phyloP scores from a whole-genome alignment of 352 stramenopile species.

The Globisporangium irregulare region DNA sequence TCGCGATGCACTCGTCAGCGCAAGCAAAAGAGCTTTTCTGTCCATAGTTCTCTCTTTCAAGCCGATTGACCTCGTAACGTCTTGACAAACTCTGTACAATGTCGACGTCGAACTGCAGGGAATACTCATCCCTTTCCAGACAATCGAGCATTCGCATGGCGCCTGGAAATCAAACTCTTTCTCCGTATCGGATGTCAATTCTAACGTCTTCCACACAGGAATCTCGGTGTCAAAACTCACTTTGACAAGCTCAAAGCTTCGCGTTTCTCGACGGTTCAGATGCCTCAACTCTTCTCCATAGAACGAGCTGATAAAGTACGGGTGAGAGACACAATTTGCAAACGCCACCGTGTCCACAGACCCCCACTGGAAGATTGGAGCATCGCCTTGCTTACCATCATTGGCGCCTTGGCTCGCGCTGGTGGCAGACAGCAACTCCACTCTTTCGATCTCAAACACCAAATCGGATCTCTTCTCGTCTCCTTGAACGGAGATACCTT shows the following conservation, averaged over 20 bases:
- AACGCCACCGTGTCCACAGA: slow-evolving; percentile 36
- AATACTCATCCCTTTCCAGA: slow-evolving; percentile 31
- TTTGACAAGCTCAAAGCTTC: slow-evolving; percentile 73
- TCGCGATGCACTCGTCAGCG: slow-evolving; percentile 31
- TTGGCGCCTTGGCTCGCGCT: slow-evolving; percentile 15
- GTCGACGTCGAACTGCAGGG: slow-evolving; percentile 30
- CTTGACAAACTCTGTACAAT: slow-evolving; percentile 33
- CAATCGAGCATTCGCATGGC: slow-evolving; percentile 34
- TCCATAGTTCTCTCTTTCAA: slow-evolving; percentile 53
- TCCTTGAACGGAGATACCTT: slow-evolving; percentile 35
- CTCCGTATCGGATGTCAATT: slow-evolving; percentile 11
- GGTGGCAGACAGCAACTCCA: slow-evolving; percentile 45
- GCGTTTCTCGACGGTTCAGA: slow-evolving; percentile 41
- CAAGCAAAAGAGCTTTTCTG: slow-evolving; percentile 31
- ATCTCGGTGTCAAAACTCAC: slow-evolving; percentile 60
- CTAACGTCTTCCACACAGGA: slow-evolving; percentile 63
- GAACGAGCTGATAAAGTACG: slow-evolving; percentile 75
- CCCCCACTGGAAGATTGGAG: slow-evolving; percentile 42
- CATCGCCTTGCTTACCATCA: slow-evolving; percentile 29
- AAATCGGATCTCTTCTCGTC: slow-evolving; percentile 39
- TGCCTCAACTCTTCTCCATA: slow-evolving; percentile 52
- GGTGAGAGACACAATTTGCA: slow-evolving; percentile 60
- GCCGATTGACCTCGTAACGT: slow-evolving; percentile 30
- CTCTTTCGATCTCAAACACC: slow-evolving; percentile 70
- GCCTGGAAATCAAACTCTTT: slow-evolving; percentile 16